Evolutionary conservation across 2,329 filamentous ascomycete genomes (phyloP).

Genomic region (Pestalotiopsis fici): DNA sequence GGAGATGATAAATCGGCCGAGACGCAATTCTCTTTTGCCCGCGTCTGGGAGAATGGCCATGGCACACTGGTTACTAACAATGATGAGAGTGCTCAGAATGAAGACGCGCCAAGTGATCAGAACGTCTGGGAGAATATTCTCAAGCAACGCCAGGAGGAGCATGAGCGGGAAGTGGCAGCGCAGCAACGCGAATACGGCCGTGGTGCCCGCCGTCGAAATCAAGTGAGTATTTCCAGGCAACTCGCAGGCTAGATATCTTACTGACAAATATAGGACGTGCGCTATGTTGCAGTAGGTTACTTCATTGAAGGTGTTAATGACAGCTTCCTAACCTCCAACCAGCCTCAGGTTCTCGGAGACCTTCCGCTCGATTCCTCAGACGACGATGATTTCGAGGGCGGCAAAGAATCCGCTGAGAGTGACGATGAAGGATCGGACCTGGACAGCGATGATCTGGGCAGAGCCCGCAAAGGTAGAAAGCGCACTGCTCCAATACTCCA

Average conservation of each 20-base stretch:
- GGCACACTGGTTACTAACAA: constrained; percentile 66
- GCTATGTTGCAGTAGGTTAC: constrained; percentile 41
- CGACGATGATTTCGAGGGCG: constrained; percentile 20
- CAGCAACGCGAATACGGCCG: constrained; percentile 79
- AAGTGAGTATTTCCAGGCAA: constrained; percentile 36
- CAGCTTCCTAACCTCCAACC: constrained; percentile 17
- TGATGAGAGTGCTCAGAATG: constrained; percentile 49
- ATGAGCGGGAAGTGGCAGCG: constrained; percentile 68
- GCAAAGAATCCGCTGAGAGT: constrained; percentile 19
- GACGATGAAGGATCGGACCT: constrained; percentile 10
- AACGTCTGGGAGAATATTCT: constrained; percentile 91
- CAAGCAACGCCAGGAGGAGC: constrained; percentile 76
- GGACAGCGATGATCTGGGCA: constrained; percentile 9
- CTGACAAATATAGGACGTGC: constrained; percentile 32
- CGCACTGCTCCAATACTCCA: constrained; percentile 11
- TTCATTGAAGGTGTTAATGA: constrained; percentile 26
- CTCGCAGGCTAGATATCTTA: constrained; percentile 9
- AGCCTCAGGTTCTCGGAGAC: constrained; percentile 24
- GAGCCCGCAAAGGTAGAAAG: constrained; percentile 24
- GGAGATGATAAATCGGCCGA: constrained; percentile 68
- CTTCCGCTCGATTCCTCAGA: constrained; percentile 23
- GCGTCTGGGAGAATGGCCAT: constrained; percentile 88
- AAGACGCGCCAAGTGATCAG: constrained; percentile 58
- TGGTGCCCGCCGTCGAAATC: constrained; percentile 70
- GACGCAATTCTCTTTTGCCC: constrained; percentile 84